Conservation (phyloP, 352 stramenopile genomes). For the Phytophthora cactorum region DNA sequence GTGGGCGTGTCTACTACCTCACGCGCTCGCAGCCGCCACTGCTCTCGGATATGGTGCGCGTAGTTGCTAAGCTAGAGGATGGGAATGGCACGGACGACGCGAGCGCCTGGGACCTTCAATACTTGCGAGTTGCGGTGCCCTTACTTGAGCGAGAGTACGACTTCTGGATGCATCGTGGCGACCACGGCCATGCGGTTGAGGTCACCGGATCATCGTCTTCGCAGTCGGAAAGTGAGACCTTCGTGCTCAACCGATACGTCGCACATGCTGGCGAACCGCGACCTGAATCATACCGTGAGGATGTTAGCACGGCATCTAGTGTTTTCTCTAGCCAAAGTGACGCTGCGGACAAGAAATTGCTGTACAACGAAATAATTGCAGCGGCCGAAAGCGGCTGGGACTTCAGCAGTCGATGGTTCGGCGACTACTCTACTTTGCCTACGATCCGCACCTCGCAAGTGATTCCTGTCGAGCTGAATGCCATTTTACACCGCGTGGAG, state of each 20-base stretch:
- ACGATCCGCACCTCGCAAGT: conserved; percentile 69
- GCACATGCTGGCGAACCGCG: conserved; percentile 65
- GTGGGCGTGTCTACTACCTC: conserved; percentile 91
- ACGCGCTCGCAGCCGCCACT: conserved; percentile 90
- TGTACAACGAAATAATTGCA: conserved; percentile 84
- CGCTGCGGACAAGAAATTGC: conserved; percentile 28
- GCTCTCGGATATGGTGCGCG: conserved; percentile 87
- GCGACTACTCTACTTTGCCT: conserved; percentile 39
- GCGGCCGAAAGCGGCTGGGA: conserved; percentile 90
- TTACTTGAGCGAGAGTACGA: conserved; percentile 79
- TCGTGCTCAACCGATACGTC: conserved; percentile 81
- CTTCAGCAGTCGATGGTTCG: conserved; percentile 88
- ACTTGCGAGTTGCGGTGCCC: conserved; percentile 52
- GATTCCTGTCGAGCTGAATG: conserved; percentile 88
- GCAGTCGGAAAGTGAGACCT: conserved; percentile 14
- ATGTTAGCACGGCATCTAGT: conserved; percentile 48
- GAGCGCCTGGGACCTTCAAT: conserved; percentile 48
- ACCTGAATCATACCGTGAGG: conserved; percentile 88
- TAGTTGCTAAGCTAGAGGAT: conserved; percentile 43
- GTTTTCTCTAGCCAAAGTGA: neutral
- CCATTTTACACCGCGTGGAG: conserved; percentile 80
- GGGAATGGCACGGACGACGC: conserved; percentile 24
- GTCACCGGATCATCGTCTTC: conserved; percentile 29
- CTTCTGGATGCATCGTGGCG: conserved; percentile 83
- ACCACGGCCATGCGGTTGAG: conserved; percentile 57